Conservation (phyloP, 805 yeast species). For the Sugiyamaella boreocaroliniensis region DNA sequence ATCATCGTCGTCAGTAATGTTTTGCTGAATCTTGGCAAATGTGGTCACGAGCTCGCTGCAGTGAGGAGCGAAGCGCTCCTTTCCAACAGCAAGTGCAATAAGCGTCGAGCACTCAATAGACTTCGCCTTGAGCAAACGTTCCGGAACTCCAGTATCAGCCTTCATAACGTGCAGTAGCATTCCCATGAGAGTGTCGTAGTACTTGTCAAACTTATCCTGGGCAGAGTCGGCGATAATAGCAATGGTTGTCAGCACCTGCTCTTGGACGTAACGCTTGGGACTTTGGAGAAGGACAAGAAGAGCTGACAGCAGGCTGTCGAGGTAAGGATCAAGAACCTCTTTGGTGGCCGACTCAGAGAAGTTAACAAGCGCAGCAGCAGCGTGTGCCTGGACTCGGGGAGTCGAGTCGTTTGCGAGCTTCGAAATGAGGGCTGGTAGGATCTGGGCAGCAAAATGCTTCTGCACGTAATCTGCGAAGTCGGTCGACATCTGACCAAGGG, state of each 20-base stretch:
- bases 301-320: conserved; percentile 72
- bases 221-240: conserved; percentile 98
- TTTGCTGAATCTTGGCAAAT: conserved; percentile 61
- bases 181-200: conserved; percentile 93
- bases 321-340: conserved; percentile 83
- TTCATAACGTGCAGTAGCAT: conserved; percentile 69
- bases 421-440: conserved; percentile 83
- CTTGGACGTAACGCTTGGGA: conserved; percentile 90
- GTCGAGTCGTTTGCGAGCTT: conserved; percentile 59
- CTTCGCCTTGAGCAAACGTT: conserved; percentile 77
- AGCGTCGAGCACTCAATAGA: conserved; percentile 94
- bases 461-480: conserved; percentile 91
- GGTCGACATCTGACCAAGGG: conserved; percentile 93
- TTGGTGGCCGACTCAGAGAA: conserved; percentile 88
- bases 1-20: conserved; percentile 56
- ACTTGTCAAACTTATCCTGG: conserved; percentile 76
- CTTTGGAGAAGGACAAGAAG: conserved; percentile 70
- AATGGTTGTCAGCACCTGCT: conserved; percentile 92
- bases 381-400: conserved; percentile 94
- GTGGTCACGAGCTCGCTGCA: conserved; percentile 65
- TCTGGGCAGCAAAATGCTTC: conserved; percentile 65
- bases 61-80: conserved; percentile 74
- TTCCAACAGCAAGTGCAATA: conserved; percentile 92
- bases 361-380: conserved; percentile 96
- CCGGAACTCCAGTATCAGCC: conserved; percentile 71